Evolutionary conservation across 2,329 filamentous ascomycete species (phyloP), one percentile per base, ranked within the genome.

Genomic region (Colletotrichum sp.): DNA sequence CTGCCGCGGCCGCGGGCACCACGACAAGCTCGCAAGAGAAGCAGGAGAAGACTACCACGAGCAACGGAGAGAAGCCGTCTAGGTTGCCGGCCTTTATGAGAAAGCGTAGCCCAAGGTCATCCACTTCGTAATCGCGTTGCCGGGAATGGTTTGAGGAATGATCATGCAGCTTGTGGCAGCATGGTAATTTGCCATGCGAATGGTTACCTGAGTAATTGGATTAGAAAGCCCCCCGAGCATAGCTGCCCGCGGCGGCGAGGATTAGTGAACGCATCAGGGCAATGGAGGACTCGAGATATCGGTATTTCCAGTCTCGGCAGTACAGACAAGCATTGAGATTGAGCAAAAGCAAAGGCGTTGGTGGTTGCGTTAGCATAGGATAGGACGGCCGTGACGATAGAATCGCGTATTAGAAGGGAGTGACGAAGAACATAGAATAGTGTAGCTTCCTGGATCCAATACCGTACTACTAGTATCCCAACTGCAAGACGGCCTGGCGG

Each of bases 31-130:
- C 71, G 18, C 26, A 55, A 30, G 73, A 76, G 73, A 76, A 76
- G 57, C 68, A 70, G 57, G 71, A 71, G 12, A 36, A 63, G 7
- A 76, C 73, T 13, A 73, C 69, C 59, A 57, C 63, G 5, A 32
- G 65, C 36, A 72, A 18, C 32, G 70, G 57, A 8, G 73, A 76
- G 67, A 74, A 71, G 74, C 18, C 76, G 12, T 76, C 76, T 21
- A 65, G 71, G 70, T 24, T 78, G 30, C 74, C 76, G 8, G 57
- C 66, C 10, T 78, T 78, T 24, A 78, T 78, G 74, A 68, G 73
- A 21, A 76, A 73, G 76, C 76, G 76, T n/a, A 73, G 74, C 30
- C 75, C 75, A 55, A 70, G 75, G 32, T 67, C 65, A 30, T 75
- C 75, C 28, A 71, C 71, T 32, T 75, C 66, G 55, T 75, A 28